Evolutionary conservation across 2,329 filamentous ascomycete genomes (phyloP).

Genomic region (Hymenoscyphus infarciens): DNA sequence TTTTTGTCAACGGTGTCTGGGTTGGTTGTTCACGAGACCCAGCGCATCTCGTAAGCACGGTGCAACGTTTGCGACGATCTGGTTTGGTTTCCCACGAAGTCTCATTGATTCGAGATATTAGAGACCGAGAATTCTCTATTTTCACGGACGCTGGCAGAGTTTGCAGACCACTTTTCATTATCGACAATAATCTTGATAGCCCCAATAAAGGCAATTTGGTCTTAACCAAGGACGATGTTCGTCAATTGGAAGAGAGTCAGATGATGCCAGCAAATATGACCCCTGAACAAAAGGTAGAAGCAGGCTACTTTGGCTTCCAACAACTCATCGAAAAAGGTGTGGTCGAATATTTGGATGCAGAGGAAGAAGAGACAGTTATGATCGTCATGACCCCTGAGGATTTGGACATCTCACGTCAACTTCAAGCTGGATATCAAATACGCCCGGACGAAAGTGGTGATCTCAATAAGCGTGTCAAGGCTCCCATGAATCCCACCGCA

Average conservation of each 20-base stretch:
- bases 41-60: constrained; percentile 74
- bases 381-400: constrained; percentile 99
- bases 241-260: constrained; percentile 70
- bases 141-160: constrained; percentile 96
- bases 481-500: constrained; percentile 79
- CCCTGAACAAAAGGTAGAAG: constrained; percentile 52
- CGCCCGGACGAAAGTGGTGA: constrained; percentile 63
- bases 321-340: constrained; percentile 79
- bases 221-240: constrained; percentile 79
- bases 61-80: constrained; percentile 73
- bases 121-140: constrained; percentile 96
- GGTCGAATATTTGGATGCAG: constrained; percentile 93
- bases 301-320: constrained; percentile 77
- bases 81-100: constrained; percentile 88
- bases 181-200: constrained; percentile 79
- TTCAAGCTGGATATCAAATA: constrained; percentile 62
- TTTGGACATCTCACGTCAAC: constrained; percentile 70
- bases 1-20: constrained; percentile 98
- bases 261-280: constrained; percentile 58
- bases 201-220: constrained; percentile 73
- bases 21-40: constrained; percentile 92
- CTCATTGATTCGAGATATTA: constrained; percentile 91
- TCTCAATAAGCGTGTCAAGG: constrained; percentile 82
- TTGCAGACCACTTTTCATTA: constrained; percentile 88
- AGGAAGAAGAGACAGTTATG: constrained; percentile 98